Evolutionary conservation across 106 monocot species (phyloP), one percentile per base, ranked within the genome.

Genomic region (Dioscorea dumetorum): DNA sequence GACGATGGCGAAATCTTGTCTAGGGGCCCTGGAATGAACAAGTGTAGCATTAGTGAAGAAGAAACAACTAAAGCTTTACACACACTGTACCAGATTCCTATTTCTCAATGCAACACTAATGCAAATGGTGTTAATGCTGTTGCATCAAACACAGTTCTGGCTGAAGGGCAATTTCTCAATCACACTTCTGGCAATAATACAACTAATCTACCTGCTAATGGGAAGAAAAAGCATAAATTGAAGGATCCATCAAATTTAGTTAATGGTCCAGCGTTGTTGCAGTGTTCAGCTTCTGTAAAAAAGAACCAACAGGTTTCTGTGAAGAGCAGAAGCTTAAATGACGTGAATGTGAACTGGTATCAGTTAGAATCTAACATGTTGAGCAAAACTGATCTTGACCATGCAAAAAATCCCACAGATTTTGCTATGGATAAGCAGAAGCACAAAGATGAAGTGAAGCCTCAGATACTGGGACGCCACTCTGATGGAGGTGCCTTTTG

Each of bases 401-500:
- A 57, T 24, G 58, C 57, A 72, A 76, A 60, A 65, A 87, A 79
- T 61, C 72, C 76, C 64, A 41, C 49, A 41, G 81, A 82, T 24
- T 57, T 70, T n/a, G 32, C 48, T 20, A n/a, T 41, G 61, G 82
- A 73, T 51, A 84, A 81, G 51, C 67, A 67, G 19, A 75, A 68
- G 15, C 68, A 77, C 50, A 82, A 54, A 73, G 53, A 72, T 60
- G 74, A 72, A 22, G 73, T 81, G 61, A 81, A 78, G 64, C 70
- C 71, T 62, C 76, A 76, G 80, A 64, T 48, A 41, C 33, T 49
- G 51, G 69, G 63, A 22, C 68, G 63, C 19, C 74, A 61, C 61
- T 82, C 78, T 32, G 78, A 84, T 73, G 84, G 71, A 91, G 91
- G 91, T 97, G 23, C 57, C 68, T 24, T 33, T 41, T 60, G 11